These are phyloP conservation scores for Leonotis leonurus DNA, from an alignment of 257 asterid genomes.

Conservation along the genomic window DNA sequence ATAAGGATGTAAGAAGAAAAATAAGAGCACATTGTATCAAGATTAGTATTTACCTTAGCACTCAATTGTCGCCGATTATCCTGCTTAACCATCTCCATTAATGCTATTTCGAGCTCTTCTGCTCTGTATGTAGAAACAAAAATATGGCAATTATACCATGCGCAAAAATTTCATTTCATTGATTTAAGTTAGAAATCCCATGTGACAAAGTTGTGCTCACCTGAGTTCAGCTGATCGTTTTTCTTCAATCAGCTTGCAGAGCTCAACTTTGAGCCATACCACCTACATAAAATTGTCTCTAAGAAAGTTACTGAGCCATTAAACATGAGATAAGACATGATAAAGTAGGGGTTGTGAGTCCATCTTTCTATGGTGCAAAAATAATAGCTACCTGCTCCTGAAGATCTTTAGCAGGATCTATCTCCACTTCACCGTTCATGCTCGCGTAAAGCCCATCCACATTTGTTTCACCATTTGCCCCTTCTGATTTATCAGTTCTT, in stretches of 20 bases:
- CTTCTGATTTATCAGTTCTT: conserved; percentile 39
- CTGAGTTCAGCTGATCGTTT: conserved; percentile 90
- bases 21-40: neutral
- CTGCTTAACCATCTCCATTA: conserved; percentile 95
- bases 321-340: neutral
- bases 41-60: conserved; percentile 49
- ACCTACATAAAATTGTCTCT: conserved; percentile 42
- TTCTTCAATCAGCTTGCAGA: conserved; percentile 84
- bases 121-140: conserved; percentile 56
- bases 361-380: neutral
- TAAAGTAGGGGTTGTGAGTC: neutral
- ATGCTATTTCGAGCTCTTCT: conserved; percentile 88
- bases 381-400: conserved; percentile 69
- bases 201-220: conserved; percentile 25
- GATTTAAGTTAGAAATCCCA: neutral
- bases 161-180: neutral
- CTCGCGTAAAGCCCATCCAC: conserved; percentile 17
- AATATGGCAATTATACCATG: neutral
- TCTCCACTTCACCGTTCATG: conserved; percentile 31
- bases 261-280: conserved; percentile 82
- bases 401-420: conserved; percentile 76
- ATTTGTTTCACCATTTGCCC: conserved; percentile 28
- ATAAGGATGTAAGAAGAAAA: neutral
- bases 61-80: conserved; percentile 85
- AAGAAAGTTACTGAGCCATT: neutral